Evolutionary conservation across 768 basidiomycete species (phyloP), one percentile per base, ranked within the genome.

Genomic region (Amanita fuliginea): DNA sequence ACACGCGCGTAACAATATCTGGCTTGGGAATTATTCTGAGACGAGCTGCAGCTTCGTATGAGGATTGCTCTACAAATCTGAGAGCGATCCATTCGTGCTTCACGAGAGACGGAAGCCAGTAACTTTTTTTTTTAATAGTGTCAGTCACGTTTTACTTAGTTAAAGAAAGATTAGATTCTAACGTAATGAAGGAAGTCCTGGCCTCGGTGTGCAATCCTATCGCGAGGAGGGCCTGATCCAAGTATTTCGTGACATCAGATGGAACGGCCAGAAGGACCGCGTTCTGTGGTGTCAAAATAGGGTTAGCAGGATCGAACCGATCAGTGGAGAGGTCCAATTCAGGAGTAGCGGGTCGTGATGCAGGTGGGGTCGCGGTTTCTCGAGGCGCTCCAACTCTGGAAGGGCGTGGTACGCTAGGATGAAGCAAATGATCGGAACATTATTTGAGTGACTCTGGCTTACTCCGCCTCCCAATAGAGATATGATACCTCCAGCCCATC

Each of bases 131-230:
- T 19, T 28, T 7, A 18, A 37, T 19, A 1, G 14, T 19, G 18
- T 37, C 14, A 19, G n/a, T 19, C 18, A 8, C 18, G 36, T n/a
- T n/a, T 19, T 2, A 37, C n/a, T 16, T 18, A 2, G 2, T 22
- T 8, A 14, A 18, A n/a, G 6, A 48, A 36, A 18, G 45, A n/a
- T 39, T 28, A 10, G 4, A 32, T 1, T 56, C 65, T 19, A 51
- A 72, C 66, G 71, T 73, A 53, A 76, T 69, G 57, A 76, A 75
- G 5, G 69, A 69, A 21, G 67, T 70, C 40, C 70, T 61, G 1
- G 71, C 73, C 47, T 71, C 67, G 1, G 60, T 66, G 49, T 75
- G 64, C 6, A 75, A 66, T 0, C 66, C 60, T 1, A 76, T 62
- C 6, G 57, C 54, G 6, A 16, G 28, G 11, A 68, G 56, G 4